Conservation (phyloP, 2,329 filamentous ascomycete species). For the Ophiostoma piceae region DNA sequence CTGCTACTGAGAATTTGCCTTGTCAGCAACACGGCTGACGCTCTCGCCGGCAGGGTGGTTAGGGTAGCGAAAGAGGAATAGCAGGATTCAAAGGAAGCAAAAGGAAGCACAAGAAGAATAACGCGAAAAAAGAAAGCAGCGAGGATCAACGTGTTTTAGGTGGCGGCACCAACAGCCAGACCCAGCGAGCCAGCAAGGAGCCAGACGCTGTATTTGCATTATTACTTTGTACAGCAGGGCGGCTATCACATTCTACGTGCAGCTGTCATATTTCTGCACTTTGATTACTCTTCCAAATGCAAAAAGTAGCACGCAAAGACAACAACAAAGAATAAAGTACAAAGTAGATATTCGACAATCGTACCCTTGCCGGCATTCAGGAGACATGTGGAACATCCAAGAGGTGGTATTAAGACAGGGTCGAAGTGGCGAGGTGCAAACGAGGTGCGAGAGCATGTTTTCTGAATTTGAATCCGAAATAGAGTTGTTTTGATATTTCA, state of each 20-base stretch:
- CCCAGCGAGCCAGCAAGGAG: no score
- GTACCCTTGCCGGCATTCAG: slow-evolving; percentile 1
- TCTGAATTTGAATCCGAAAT: no score
- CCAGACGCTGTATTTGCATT: no score
- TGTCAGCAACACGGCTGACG: slow-evolving; percentile 8
- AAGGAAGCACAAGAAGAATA: not conserved
- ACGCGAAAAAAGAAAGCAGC: not conserved
- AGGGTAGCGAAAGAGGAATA: not conserved
- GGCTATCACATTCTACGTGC: not conserved
- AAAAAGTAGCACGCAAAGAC: not conserved
- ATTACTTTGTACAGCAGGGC: not conserved
- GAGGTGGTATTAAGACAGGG: not conserved
- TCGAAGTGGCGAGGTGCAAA: not conserved
- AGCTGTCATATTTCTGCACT: not conserved
- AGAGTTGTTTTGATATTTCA: not conserved
- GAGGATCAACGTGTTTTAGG: not conserved
- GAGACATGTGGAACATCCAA: not conserved
- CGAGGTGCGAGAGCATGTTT: not conserved
- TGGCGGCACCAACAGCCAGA: not conserved
- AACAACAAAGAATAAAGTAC: no score
- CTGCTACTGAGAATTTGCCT: not conserved
- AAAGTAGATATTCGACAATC: no score
- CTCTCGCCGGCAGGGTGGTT: not conserved
- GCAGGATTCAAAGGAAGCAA: not conserved
- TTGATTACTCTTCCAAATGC: not conserved